Base-by-base conservation (phyloP, 2,329 filamentous ascomycete species). In the Aspergillus sp. region DNA sequence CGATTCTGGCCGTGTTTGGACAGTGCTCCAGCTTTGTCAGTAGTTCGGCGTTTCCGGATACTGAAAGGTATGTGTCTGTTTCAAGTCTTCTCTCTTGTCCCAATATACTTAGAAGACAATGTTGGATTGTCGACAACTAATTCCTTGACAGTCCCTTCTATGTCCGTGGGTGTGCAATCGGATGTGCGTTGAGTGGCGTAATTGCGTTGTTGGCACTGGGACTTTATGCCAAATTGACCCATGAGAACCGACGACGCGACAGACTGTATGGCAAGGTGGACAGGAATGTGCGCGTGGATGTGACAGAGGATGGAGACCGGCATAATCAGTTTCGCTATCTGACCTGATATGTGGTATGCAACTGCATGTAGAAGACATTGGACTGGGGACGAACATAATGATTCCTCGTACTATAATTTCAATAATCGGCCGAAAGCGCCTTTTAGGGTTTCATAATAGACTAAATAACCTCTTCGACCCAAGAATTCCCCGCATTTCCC, bases 1-100 rank as follows among this genome's bases (percentile, higher is more conserved):
- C 62, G 4, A 31, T 65, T 7, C 45, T 65, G 17, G 58, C 57
- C 10, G 44, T 63, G 1, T 61, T 65, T 31, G 63, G 63, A 4
- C 62, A 65, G 38, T 62, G 59, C 32, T 63, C 62, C 2, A 62
- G 59, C 34, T 57, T 65, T 41, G 50, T 65, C 19, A 62, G 59
- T 43, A 61, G 57, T 31, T 59, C 59, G n/a, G 56, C 58, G 13
- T 65, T 63, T 47, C 63, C 60, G 2, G 48, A 61, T 17, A 42
- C 49, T 11, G 61, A 65, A 19, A 57, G 46, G 53, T 55, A 21
- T n/a, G 44, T 53, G 16, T 21, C 11, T 29, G 25, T 29, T 29
- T 16, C 40, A 7, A 6, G 14, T 25, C 20, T 31, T 41, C 29
- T 49, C 1, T 38, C 3, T 13, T 20, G 5, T 10, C 11, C 11